Conservation (phyloP, 192 early-diverging fungal genomes). For the Spizellomyces punctatus region DNA sequence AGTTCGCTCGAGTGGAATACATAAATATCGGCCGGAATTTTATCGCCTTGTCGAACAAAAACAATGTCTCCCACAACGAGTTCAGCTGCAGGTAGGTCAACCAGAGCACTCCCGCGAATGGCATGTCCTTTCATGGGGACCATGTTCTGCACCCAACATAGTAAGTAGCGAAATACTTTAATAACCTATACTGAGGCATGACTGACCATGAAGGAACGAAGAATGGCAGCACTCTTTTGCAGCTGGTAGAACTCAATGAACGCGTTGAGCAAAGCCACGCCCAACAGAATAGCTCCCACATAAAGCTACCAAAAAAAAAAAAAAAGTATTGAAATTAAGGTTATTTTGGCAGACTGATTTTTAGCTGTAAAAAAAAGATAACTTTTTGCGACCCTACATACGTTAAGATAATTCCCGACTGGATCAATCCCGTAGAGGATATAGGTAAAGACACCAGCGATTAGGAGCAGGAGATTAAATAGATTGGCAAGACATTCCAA, state of each 20-base stretch:
- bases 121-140: slow-evolving; percentile 84
- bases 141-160: slow-evolving; percentile 58
- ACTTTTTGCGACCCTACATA: slow-evolving; percentile 42
- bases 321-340: neutral
- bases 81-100: slow-evolving; percentile 67
- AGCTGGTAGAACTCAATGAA: slow-evolving; percentile 91
- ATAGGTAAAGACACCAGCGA: slow-evolving; percentile 80
- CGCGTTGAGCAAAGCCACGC: slow-evolving; percentile 88
- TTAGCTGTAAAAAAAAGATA: neutral
- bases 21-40: slow-evolving; percentile 89
- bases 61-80: slow-evolving; percentile 90
- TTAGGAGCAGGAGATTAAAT: slow-evolving; percentile 89
- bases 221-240: slow-evolving; percentile 84
- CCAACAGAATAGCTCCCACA: slow-evolving; percentile 84
- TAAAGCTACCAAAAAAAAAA: slow-evolving; percentile 12
- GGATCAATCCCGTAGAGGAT: slow-evolving; percentile 80
- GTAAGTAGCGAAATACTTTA: neutral
- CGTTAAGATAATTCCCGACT: slow-evolving; percentile 74
- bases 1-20: slow-evolving; percentile 80
- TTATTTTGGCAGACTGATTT: neutral
- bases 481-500: slow-evolving; percentile 72
- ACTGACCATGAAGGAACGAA: slow-evolving; percentile 83
- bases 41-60: slow-evolving; percentile 89
- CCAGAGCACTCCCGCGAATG: slow-evolving; percentile 74
- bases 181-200: neutral